Evolutionary conservation across 306 rosid species (phyloP), one percentile per base, ranked within the genome.

Genomic region (Geum urbanum): DNA sequence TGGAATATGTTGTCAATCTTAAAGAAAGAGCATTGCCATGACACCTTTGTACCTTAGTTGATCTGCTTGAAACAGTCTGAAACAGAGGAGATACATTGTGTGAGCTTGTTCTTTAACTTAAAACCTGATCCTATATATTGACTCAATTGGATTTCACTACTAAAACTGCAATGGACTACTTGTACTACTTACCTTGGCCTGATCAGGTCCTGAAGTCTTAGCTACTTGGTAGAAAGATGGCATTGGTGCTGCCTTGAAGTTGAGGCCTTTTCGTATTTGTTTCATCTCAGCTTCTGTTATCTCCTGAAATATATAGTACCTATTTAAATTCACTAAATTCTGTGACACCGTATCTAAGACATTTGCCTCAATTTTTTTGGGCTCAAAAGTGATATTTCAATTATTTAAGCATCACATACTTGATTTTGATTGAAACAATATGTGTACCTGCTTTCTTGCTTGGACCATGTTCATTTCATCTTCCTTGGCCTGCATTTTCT

Each of bases 181-280:
- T 32, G 37, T 32, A 32, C 37, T 73, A 35, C 46, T 47, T 85
- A 90, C 95, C 96, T 83, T 84, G 71, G 77, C 81, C 56, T 78
- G 82, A 66, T 70, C 82, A 14, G 84, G 61, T 67, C 70, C 74
- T 27, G 84, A 45, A 63, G 75, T 64, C 6, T 16, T 64, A 63
- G 85, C 52, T 70, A 74, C 56, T 20, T 65, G 79, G 61, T 86
- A 86, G 75, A 86, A 87, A 44, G 95, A 86, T 67, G 92, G 92
- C 85, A 86, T 83, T 43, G 95, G 89, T 2, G 85, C 85, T 56
- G 92, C 94, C 80, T 88, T 91, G 66, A 91, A 84, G 80, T 83
- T 84, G 48, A 91, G 90, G 77, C 78, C 86, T 81, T 75, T 88
- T 66, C 87, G 79, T 47, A 88, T 62, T 75, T 79, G 78, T 69